A percentile compares a stretch with the other conserved stretches of the same genome.
phyloP scores from a whole-genome alignment of 495 filamentous ascomycete genomes.

The Xylaria acuta region DNA sequence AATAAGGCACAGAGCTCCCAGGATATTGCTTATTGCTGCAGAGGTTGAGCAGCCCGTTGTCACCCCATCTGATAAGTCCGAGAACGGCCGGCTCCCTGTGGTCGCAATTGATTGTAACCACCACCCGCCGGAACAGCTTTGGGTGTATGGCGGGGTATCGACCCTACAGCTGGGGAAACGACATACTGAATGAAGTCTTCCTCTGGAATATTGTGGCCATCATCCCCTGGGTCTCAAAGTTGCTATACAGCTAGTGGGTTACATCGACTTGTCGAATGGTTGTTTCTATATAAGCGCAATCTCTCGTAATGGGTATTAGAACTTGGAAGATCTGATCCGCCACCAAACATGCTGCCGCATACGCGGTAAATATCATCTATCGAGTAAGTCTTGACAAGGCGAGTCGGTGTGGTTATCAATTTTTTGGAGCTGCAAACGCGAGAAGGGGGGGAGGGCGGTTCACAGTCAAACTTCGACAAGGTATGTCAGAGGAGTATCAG shows the following conservation, averaged over 20 bases:
- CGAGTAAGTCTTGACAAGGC: not conserved
- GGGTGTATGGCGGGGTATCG: not conserved
- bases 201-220: not conserved
- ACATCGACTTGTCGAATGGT: not conserved
- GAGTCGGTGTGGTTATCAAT: constrained; percentile 21
- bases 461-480: not conserved
- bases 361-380: not conserved
- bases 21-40: not conserved
- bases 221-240: not conserved
- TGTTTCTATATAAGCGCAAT: not conserved
- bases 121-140: too few species aligned
- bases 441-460: not conserved
- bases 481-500: constrained; percentile 13
- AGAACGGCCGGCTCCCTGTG: not conserved
- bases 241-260: not conserved
- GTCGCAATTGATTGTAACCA: not conserved
- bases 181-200: not conserved
- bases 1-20: not conserved
- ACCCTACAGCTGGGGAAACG: not conserved
- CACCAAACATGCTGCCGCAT: not conserved
- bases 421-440: constrained; percentile 13
- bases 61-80: constrained; percentile 1
- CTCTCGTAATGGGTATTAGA: not conserved
- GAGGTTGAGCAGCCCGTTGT: not conserved
- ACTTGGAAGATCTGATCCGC: not conserved